Evolutionary conservation across 2,329 filamentous ascomycete genomes (phyloP).

Genomic region (Fusarium annulatum): DNA sequence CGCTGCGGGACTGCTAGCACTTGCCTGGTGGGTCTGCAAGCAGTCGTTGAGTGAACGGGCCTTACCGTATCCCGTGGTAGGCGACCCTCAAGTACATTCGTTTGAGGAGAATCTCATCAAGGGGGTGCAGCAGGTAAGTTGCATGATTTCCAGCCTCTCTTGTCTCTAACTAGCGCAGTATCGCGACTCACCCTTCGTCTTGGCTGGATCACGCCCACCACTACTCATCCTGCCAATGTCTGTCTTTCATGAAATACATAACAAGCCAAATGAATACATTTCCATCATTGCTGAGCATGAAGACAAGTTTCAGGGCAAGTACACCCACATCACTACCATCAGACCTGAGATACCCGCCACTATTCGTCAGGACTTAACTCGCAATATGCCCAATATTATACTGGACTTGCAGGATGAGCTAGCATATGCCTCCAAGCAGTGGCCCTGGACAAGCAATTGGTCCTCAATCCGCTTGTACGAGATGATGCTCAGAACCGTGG

Average conservation of each 20-base stretch:
- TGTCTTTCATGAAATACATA: neutral
- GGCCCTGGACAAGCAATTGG: rapidly evolving
- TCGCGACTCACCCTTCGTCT: neutral
- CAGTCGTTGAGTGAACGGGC: rapidly evolving
- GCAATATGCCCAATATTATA: neutral
- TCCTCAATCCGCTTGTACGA: rapidly evolving
- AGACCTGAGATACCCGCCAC: neutral
- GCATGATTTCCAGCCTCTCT: rapidly evolving
- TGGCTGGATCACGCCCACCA: neutral
- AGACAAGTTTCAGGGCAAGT: neutral
- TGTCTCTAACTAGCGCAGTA: neutral
- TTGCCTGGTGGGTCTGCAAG: neutral
- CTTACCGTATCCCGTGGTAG: rapidly evolving
- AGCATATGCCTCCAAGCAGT: neutral
- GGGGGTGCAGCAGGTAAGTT: neutral
- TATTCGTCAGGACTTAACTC: neutral
- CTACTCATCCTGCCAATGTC: neutral
- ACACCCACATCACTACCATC: neutral
- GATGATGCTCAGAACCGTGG: neutral
- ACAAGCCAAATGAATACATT: neutral
- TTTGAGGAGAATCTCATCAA: neutral
- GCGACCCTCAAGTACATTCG: neutral
- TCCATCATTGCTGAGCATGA: neutral
- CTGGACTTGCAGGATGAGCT: neutral
- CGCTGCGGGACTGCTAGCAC: neutral